These are phyloP conservation scores for Russula earlei DNA, from an alignment of 768 basidiomycete genomes.

Conservation along the genomic window DNA sequence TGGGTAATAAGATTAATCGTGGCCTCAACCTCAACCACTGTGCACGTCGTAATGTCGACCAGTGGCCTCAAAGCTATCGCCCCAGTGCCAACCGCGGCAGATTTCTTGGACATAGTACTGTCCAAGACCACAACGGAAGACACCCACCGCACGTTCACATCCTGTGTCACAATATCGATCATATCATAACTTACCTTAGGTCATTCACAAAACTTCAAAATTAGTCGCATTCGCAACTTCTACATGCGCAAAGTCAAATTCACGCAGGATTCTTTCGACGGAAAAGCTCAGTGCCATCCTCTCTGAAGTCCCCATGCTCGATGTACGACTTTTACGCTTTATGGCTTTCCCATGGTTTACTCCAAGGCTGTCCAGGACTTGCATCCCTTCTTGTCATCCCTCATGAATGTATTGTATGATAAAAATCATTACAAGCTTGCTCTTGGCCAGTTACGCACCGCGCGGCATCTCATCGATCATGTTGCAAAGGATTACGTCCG, in stretches of 20 bases:
- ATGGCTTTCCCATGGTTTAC: background rate
- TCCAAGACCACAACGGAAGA: constrained; percentile 95
- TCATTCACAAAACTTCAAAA: constrained; percentile 99
- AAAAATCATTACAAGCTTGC: constrained; percentile 99
- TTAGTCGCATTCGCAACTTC: constrained; percentile 93
- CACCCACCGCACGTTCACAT: constrained; percentile 62
- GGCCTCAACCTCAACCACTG: background rate
- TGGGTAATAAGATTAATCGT: no score
- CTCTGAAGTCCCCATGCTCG: constrained; percentile 94
- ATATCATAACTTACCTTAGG: constrained; percentile 37
- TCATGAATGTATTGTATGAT: constrained; percentile 98
- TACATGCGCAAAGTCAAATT: constrained; percentile 99
- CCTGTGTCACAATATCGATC: background rate
- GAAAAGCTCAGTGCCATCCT: constrained; percentile 90
- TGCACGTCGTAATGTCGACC: constrained; percentile 45
- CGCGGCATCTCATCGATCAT: constrained; percentile 91
- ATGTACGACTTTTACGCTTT: constrained; percentile 47
- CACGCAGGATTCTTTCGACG: constrained; percentile 93
- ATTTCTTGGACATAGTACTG: constrained; percentile 90
- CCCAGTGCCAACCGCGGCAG: constrained; percentile 93
- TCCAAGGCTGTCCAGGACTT: constrained; percentile 49
- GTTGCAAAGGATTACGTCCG: constrained; percentile 96
- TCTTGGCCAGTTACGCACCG: constrained; percentile 91
- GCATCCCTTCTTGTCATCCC: constrained; percentile 90
- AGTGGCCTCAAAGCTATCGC: constrained; percentile 94